phyloP scores from a whole-genome alignment of 768 basidiomycete species.

The Coprinellus aureogranulatus region DNA sequence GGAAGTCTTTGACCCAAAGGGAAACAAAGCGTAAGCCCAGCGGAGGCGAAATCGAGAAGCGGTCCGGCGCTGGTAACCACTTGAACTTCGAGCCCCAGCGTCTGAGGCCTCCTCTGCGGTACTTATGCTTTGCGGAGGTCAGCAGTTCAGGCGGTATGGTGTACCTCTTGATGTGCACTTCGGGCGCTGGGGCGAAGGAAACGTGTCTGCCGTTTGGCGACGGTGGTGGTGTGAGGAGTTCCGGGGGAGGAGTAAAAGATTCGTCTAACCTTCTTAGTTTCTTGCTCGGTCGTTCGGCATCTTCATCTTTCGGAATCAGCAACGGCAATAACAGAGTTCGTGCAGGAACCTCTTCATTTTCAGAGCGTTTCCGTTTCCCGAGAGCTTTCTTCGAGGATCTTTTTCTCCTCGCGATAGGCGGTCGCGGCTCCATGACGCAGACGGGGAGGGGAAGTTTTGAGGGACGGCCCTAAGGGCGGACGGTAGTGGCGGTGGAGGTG shows the following conservation, averaged over 20 bases:
- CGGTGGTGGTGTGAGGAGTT: too few species aligned
- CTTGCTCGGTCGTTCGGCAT: neutral
- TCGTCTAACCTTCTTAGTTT: neutral
- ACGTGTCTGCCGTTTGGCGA: neutral
- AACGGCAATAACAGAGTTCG: neutral
- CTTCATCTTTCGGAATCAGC: neutral
- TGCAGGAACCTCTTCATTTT: neutral
- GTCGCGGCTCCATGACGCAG: too few species aligned
- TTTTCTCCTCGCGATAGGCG: too few species aligned
- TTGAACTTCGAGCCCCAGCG: neutral
- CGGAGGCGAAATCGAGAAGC: neutral
- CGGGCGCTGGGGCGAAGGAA: conserved; percentile 1
- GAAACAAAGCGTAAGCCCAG: neutral
- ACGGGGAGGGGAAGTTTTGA: too few species aligned
- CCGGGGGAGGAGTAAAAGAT: too few species aligned
- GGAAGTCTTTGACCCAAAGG: neutral
- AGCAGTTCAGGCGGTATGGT: neutral
- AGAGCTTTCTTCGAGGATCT: neutral
- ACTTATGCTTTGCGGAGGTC: neutral
- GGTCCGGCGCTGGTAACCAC: neutral
- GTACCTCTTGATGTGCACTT: neutral
- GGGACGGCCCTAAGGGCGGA: neutral
- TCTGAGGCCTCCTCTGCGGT: neutral
- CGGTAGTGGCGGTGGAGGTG: too few species aligned
- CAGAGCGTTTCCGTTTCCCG: neutral